Conservation (phyloP, 805 yeast genomes). For the Metschnikowia matae region DNA sequence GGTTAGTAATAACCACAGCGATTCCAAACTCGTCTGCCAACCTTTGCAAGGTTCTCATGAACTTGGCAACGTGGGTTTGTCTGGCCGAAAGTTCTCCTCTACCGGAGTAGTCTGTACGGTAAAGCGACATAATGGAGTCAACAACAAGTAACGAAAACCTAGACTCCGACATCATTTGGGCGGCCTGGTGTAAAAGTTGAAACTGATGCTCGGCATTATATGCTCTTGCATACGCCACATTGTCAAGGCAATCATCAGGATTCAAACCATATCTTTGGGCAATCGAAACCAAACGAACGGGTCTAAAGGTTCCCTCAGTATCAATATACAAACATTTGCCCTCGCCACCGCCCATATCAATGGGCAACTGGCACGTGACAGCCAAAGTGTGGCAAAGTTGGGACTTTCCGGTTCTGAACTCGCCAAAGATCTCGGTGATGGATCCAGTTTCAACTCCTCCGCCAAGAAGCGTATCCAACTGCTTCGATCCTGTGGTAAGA, state of each 20-base stretch:
- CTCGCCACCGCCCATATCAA: constrained; percentile 98
- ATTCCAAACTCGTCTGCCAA: constrained; percentile 97
- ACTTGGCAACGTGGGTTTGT: constrained; percentile 90
- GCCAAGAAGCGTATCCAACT: constrained; percentile 85
- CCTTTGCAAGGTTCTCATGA: constrained; percentile 85
- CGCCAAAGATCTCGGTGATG: constrained; percentile 94
- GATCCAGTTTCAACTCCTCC: constrained; percentile 98
- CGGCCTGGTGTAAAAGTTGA: constrained; percentile 81
- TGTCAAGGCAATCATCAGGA: constrained; percentile 91
- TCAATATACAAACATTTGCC: constrained; percentile 95
- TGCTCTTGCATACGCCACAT: constrained; percentile 96
- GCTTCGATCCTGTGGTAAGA: constrained; percentile 92
- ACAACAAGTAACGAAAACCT: constrained; percentile 86
- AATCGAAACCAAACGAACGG: constrained; percentile 81
- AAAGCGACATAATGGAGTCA: constrained; percentile 96
- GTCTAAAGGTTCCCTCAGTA: constrained; percentile 96
- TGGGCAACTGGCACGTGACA: constrained; percentile 92
- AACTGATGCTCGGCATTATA: constrained; percentile 96
- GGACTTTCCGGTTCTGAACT: constrained; percentile 95
- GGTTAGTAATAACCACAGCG: constrained; percentile 89
- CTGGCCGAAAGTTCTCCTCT: constrained; percentile 94
- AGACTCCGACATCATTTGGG: constrained; percentile 93
- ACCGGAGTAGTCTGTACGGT: constrained; percentile 92
- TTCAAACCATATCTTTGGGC: constrained; percentile 89
- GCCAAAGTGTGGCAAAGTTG: constrained; percentile 96